Conservation (phyloP, 192 early-diverging fungal species). For the Coemansia sp. region DNA sequence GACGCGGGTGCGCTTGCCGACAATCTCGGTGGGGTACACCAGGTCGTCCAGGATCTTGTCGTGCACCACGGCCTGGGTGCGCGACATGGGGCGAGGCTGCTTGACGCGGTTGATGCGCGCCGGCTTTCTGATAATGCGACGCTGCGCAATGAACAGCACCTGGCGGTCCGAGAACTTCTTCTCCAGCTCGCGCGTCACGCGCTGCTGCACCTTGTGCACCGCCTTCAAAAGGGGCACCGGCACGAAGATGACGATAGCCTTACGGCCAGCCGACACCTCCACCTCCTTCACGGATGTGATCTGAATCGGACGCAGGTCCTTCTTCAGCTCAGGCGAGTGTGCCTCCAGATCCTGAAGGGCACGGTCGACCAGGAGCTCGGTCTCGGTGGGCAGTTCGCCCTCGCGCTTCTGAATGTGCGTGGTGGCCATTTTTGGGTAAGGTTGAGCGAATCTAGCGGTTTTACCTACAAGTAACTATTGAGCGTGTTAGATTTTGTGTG, state of each 20-base stretch:
- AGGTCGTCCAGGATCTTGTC: slow-evolving; percentile 96
- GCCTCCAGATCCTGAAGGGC: slow-evolving; percentile 93
- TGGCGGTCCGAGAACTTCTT: slow-evolving; percentile 99
- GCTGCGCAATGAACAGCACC: slow-evolving; percentile 91
- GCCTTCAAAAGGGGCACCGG: slow-evolving; percentile 92
- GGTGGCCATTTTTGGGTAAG: slow-evolving; percentile 33
- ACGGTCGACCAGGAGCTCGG: slow-evolving; percentile 94
- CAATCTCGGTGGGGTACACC: slow-evolving; percentile 98
- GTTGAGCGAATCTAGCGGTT: slow-evolving; percentile 1
- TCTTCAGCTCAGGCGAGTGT: slow-evolving; percentile 95
- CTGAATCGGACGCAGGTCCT: slow-evolving; percentile 93
- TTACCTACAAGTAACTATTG: not conserved
- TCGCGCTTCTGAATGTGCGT: slow-evolving; percentile 56
- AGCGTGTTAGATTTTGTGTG: too few species aligned
- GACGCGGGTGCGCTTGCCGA: slow-evolving; percentile 97
- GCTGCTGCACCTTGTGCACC: slow-evolving; percentile 95
- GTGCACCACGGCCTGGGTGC: slow-evolving; percentile 96
- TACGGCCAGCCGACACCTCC: slow-evolving; percentile 91
- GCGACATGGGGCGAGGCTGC: slow-evolving; percentile 93
- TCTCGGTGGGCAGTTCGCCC: slow-evolving; percentile 63
- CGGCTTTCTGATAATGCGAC: slow-evolving; percentile 94
- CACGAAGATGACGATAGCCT: slow-evolving; percentile 96
- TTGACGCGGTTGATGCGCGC: slow-evolving; percentile 83
- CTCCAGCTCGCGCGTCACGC: slow-evolving; percentile 98
- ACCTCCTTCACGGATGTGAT: slow-evolving; percentile 96